These are phyloP conservation scores for Trichoderma koningii DNA, from an alignment of 2,329 filamentous ascomycete species.

Conservation along the genomic window DNA sequence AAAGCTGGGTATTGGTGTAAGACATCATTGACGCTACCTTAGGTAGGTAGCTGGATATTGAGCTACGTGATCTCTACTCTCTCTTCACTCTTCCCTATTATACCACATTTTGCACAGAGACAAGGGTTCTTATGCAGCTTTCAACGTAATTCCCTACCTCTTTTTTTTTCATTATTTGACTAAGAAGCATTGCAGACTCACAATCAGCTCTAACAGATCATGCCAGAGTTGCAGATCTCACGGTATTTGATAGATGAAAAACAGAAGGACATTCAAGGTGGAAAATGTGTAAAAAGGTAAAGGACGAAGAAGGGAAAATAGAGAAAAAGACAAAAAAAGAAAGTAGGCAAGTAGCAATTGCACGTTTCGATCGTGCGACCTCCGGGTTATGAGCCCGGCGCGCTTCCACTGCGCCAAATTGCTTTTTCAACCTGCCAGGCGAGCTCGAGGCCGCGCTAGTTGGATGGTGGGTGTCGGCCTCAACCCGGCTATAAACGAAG, in stretches of 20 bases:
- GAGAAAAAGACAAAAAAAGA: constrained; percentile 23
- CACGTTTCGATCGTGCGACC: constrained; percentile 25
- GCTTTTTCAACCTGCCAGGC: neutral
- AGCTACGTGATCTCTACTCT: too few relatives aligned
- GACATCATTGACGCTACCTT: too few relatives aligned
- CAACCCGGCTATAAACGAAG: neutral
- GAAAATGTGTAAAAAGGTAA: neutral
- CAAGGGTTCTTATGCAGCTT: too few relatives aligned
- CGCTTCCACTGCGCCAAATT: constrained; percentile 25
- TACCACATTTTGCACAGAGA: too few relatives aligned
- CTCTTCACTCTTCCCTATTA: too few relatives aligned
- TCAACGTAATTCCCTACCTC: too few relatives aligned
- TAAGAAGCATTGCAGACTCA: too few relatives aligned
- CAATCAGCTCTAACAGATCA: too few relatives aligned
- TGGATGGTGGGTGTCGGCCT: neutral
- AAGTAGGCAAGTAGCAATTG: constrained; percentile 12
- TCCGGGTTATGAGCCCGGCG: constrained; percentile 25
- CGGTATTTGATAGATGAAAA: neutral
- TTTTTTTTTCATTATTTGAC: too few relatives aligned
- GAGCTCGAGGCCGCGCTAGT: neutral
- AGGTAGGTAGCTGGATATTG: too few relatives aligned
- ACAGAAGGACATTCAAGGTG: neutral
- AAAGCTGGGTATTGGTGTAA: too few relatives aligned
- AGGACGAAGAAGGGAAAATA: neutral
- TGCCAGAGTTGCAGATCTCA: too few relatives aligned